Base-by-base conservation (phyloP, 2,329 filamentous ascomycete species). In the Alternaria arborescens region DNA sequence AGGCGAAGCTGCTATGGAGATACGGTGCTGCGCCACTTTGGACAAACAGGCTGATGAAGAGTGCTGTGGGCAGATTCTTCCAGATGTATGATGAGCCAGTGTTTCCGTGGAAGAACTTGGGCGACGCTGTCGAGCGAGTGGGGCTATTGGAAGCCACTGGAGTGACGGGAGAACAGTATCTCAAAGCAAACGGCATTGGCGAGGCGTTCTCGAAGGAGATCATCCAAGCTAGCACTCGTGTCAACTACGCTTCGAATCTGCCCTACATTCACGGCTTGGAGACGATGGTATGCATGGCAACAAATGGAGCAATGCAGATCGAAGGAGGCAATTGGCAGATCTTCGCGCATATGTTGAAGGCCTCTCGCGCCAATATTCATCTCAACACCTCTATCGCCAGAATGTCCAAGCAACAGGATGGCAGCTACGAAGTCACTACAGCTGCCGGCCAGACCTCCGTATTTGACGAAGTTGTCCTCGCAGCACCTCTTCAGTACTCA, bases 181-280 rank as follows among this genome's bases (percentile, higher is more conserved):
- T 98, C 12, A 82, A 82, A 26, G 80, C 86, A 40, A 91, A 93
- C 69, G 86, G 86, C 71, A 88, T 97, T 57, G 83, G 86, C 24
- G 81, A 83, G 0, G 75, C 82, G 0, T 98, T 97, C 75, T 84
- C 89, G 0, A 86, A 87, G 14, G 92, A 99, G 52, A 87, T 99
- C 48, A 88, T 98, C 26, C 94, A 98, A 79, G 92, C 94, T 16
- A 78, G 89, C 58, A 97, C 95, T 1, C 86, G 95, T 20, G 94
- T 97, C 65, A 98, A 98, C 78, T 99, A 97, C 79, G 95, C 91
- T 1, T 92, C 94, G 50, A 97, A 98, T 69, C 79, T 98, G 12
- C 86, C 83, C n/a, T 82, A 88, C 36, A 95, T 98, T 48, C 94
- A 98, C 72, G 95, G 93, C 0, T 80, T 99, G 1, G 93, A 96